Conservation (phyloP, 2,329 filamentous ascomycete genomes). For the Aphanocladium album region DNA sequence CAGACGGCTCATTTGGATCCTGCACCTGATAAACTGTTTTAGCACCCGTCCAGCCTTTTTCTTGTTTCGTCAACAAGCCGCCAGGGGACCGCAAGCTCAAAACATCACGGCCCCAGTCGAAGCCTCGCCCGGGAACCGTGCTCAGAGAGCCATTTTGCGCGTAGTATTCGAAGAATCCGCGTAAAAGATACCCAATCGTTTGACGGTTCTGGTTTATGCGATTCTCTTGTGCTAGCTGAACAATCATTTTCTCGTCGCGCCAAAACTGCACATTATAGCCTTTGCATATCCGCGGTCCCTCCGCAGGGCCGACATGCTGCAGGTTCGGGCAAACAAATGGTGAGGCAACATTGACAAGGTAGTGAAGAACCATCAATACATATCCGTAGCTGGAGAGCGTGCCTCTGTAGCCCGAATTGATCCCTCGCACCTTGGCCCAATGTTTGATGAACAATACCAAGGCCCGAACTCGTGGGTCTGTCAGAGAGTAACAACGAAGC, state of each 20-base stretch:
- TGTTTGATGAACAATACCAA: conserved; percentile 85
- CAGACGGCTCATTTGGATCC: conserved; percentile 20
- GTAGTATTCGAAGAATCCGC: conserved; percentile 87
- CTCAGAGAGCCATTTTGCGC: conserved; percentile 55
- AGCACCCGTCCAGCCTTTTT: conserved; percentile 84
- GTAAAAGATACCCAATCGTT: conserved; percentile 64
- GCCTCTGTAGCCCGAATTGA: conserved; percentile 82
- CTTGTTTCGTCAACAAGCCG: conserved; percentile 66
- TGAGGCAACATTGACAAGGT: conserved; percentile 73
- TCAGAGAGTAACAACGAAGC: conserved; percentile 75
- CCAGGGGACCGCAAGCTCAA: conserved; percentile 69
- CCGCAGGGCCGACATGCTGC: conserved; percentile 50
- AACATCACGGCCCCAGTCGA: conserved; percentile 77
- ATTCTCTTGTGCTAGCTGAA: conserved; percentile 50
- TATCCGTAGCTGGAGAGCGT: conserved; percentile 88
- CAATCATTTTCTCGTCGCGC: conserved; percentile 67
- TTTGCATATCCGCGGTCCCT: conserved; percentile 40
- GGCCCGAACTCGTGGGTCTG: conserved; percentile 69
- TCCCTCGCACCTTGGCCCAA: conserved; percentile 80
- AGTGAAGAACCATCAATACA: conserved; percentile 88
- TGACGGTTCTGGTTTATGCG: conserved; percentile 65
- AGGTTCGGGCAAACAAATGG: conserved; percentile 84
- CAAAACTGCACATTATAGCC: conserved; percentile 73
- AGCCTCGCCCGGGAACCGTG: conserved; percentile 49
- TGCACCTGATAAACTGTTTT: conserved; percentile 60